These are phyloP conservation scores for Cyclotella kingstonii DNA, from an alignment of 108 stramenopile species.

Conservation along the genomic window DNA sequence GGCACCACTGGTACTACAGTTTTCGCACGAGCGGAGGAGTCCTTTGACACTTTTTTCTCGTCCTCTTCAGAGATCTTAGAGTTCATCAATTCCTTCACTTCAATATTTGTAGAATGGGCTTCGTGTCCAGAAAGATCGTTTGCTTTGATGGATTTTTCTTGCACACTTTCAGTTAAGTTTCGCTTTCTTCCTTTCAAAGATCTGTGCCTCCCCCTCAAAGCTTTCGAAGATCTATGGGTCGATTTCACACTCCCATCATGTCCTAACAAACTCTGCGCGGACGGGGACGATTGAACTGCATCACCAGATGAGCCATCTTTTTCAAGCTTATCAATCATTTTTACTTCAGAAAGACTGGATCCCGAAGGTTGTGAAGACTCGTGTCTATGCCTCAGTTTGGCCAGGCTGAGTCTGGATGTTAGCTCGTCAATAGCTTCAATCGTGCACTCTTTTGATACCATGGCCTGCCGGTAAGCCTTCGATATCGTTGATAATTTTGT, in stretches of 20 bases:
- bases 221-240: constrained; percentile 24
- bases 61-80: constrained; percentile 41
- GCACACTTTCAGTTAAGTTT: constrained; percentile 12
- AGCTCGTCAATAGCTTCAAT: constrained; percentile 55
- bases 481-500: constrained; percentile 57
- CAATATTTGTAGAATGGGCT: background rate
- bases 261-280: background rate
- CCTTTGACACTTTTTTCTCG: constrained; percentile 8
- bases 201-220: constrained; percentile 2
- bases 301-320: constrained; percentile 10
- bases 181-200: constrained; percentile 12
- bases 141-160: constrained; percentile 1
- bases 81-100: constrained; percentile 31
- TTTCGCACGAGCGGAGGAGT: constrained; percentile 19
- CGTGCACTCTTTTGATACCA: constrained; percentile 6
- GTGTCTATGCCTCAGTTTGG: constrained; percentile 9
- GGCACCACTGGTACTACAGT: constrained; percentile 5
- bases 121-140: constrained; percentile 1
- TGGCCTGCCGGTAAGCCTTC: constrained; percentile 43
- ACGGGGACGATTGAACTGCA: background rate
- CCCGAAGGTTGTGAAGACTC: constrained; percentile 19
- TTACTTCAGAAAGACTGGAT: background rate
- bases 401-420: constrained; percentile 35
- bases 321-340: constrained; percentile 13
- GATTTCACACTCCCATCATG: background rate